Conservation (phyloP, 345 rosid species). For the Populus tremula region DNA sequence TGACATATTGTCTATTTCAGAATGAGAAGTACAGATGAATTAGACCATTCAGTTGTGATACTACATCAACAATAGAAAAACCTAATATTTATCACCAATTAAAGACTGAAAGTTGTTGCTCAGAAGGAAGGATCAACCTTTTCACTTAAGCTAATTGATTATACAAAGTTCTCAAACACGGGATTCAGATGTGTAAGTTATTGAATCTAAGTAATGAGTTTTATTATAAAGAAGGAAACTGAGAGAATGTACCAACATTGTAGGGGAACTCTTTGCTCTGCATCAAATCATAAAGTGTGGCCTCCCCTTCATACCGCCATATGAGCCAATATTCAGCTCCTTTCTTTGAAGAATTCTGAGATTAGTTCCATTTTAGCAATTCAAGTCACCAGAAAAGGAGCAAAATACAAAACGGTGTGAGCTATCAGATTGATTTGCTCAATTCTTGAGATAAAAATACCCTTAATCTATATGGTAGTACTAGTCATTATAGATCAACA, state of each 20-base stretch:
- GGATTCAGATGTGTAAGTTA: not conserved
- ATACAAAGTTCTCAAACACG: not conserved
- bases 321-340: conserved; percentile 83
- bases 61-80: not conserved
- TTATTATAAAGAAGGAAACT: conserved; percentile 5
- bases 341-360: conserved; percentile 75
- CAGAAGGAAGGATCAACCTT: not conserved
- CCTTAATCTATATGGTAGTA: conserved; percentile 35
- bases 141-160: not conserved
- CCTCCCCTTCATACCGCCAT: conserved; percentile 85
- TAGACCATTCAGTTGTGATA: not conserved
- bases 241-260: conserved; percentile 58
- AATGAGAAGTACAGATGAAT: not conserved
- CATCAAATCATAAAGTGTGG: conserved; percentile 77
- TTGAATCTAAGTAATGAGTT: not conserved
- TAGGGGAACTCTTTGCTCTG: conserved; percentile 89
- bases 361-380: conserved; percentile 20
- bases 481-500: conserved; percentile 36
- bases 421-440: conserved; percentile 1
- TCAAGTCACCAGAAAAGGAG: conserved; percentile 12
- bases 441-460: conserved; percentile 23
- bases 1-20: not conserved
- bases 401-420: not conserved
- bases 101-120: not conserved
- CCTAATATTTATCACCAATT: not conserved